These are phyloP conservation scores for Penicillium odoratum DNA, from an alignment of 495 filamentous ascomycete species.

Conservation along the genomic window DNA sequence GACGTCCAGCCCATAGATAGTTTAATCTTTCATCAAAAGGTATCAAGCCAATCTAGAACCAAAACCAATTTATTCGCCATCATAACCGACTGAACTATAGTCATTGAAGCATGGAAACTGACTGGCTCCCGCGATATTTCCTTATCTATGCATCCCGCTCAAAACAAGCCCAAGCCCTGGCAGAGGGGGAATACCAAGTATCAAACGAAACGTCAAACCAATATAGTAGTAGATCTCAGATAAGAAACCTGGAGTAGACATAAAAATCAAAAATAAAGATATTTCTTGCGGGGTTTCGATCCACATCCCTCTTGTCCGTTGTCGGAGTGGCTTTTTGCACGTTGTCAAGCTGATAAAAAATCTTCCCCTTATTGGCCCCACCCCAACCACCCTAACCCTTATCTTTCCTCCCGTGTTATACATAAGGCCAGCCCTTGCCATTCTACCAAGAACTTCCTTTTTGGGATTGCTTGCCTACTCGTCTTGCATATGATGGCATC, in stretches of 20 bases:
- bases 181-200: background rate
- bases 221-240: background rate
- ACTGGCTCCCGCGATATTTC: background rate
- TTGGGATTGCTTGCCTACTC: constrained; percentile 11
- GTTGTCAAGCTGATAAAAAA: background rate
- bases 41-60: background rate
- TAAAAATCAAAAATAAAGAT: background rate
- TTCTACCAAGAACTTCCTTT: constrained; percentile 31
- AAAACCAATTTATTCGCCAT: background rate
- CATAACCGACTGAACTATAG: background rate
- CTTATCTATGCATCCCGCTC: background rate
- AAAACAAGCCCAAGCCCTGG: no score
- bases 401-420: constrained; percentile 4
- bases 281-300: background rate
- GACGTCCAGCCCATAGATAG: background rate
- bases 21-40: background rate
- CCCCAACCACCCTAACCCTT: background rate
- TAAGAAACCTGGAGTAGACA: background rate
- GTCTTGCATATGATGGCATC: constrained; percentile 8
- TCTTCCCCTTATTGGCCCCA: background rate
- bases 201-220: background rate
- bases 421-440: background rate
- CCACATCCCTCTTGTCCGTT: constrained; percentile 9
- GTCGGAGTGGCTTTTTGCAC: constrained; percentile 3
- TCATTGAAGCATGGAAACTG: background rate